Percentiles rank a stretch among this genome's conserved stretches.
phyloP scores from a whole-genome alignment of 805 yeast genomes.

The Teunomyces panamensis region DNA sequence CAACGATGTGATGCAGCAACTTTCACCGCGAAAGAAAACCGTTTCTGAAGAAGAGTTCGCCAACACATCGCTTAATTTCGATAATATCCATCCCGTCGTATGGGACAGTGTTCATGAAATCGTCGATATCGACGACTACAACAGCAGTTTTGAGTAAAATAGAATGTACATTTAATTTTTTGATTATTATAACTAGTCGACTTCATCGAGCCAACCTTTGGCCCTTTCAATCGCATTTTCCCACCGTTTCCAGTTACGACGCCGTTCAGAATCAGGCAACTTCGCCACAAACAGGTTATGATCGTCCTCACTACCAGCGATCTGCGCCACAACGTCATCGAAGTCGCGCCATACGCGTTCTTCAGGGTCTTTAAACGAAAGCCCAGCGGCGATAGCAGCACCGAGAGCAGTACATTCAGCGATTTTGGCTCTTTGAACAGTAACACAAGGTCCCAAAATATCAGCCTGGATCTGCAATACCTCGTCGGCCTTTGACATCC shows the following conservation, averaged over 20 bases:
- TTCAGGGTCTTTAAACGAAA: slow-evolving; percentile 45
- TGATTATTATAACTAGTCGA: slow-evolving; percentile 1
- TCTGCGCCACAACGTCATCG: slow-evolving; percentile 56
- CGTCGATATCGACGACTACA: slow-evolving; percentile 27
- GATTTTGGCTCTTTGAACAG: slow-evolving; percentile 75
- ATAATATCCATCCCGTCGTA: slow-evolving; percentile 12
- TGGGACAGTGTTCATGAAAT: slow-evolving; percentile 1
- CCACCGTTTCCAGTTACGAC: slow-evolving; percentile 72
- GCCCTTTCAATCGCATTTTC: slow-evolving; percentile 80
- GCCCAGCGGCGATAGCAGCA: slow-evolving; percentile 94
- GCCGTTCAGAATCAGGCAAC: slow-evolving; percentile 57
- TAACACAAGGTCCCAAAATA: slow-evolving; percentile 81
- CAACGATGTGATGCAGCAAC: slow-evolving; percentile 19
- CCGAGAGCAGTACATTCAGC: slow-evolving; percentile 94
- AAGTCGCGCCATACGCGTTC: slow-evolving; percentile 73
- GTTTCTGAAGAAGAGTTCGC: slow-evolving; percentile 11
- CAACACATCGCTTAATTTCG: slow-evolving; percentile 28
- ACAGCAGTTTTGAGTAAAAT: slow-evolving; percentile 11
- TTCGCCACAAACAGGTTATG: slow-evolving; percentile 34
- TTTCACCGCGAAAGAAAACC: slow-evolving; percentile 22
- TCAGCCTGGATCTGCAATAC: slow-evolving; percentile 95
- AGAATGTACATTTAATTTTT: not conserved
- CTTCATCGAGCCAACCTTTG: slow-evolving; percentile 68
- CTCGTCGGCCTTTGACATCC: slow-evolving; percentile 87
- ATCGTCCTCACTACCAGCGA: slow-evolving; percentile 30